Evolutionary conservation across 2,329 filamentous ascomycete genomes (phyloP), one percentile per base, ranked within the genome.

Genomic region (Didymosphaeria variabile): DNA sequence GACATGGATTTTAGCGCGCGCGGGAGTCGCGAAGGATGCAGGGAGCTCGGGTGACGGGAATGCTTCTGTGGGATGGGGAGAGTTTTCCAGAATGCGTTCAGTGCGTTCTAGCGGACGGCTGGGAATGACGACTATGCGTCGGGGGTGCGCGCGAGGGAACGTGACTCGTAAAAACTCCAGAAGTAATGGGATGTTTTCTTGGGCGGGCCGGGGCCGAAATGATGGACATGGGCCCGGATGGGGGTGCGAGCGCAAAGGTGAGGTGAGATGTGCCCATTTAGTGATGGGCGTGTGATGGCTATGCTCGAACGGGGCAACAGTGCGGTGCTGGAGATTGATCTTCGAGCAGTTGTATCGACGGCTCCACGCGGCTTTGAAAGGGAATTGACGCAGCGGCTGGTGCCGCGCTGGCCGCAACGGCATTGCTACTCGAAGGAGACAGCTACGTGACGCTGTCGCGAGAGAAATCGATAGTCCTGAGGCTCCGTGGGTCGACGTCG

Each of bases 201-300:
- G 26, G 26, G 26, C 26, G 26, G 26, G 26, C 26, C 26, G 26
- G 26, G 26, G 26, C 29, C 29, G 47, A 21, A n/a, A 50, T n/a
- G 47, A 19, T 17, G 7, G 23, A 23, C 36, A 54, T 31, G 51
- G 51, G 38, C n/a, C 17, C 17, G 40, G 34, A 54, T 32, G 38
- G 51, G 51, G 34, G 10, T 9, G 29, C 26, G 40, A 45, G n/a
- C 40, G 52, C 19, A 21, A 21, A 32, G 19, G 21, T 23, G 29
- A 45, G 40, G 36, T 29, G n/a, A 23, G 40, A 55, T 45, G 13
- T 38, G 53, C 42, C 38, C n/a, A 36, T 26, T n/a, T 12, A 26
- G 31, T 46, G 52, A 55, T 46, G 10, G 40, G 29, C 17, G 26
- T 55, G 53, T 55, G 53, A 46, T 26, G 42, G 53, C 53, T 55